Conservation (phyloP, 768 basidiomycete species). For the Termitomyces sp. region DNA sequence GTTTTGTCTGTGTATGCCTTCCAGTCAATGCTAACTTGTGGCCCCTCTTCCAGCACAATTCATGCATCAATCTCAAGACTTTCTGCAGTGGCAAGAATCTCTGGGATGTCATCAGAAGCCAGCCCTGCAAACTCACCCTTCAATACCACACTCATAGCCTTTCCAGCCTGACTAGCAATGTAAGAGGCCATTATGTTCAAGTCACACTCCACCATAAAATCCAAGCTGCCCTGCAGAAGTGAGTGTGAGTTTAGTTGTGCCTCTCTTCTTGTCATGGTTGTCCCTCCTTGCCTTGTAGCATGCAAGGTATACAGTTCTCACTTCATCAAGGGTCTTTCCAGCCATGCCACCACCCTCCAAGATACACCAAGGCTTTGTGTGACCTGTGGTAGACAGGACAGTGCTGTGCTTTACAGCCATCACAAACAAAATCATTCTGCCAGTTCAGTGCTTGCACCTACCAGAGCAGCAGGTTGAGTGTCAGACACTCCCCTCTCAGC, state of each 20-base stretch:
- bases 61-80: not conserved
- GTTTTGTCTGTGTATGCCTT: no score
- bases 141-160: not conserved
- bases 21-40: no score
- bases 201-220: not conserved
- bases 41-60: not conserved
- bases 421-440: no score
- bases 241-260: not conserved
- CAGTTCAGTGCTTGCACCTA: no score
- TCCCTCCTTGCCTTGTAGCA: not conserved
- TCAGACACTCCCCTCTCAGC: no score
- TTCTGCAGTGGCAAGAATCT: not conserved
- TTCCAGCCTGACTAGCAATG: not conserved
- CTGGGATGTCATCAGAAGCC: not conserved
- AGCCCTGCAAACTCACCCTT: not conserved
- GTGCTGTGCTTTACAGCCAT: no score
- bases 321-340: no score
- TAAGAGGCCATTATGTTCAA: not conserved
- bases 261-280: not conserved
- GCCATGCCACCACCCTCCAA: no score
- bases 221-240: not conserved
- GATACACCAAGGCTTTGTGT: no score
- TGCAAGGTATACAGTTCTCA: no score
- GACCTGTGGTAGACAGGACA: no score
- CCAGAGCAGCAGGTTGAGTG: no score